Evolutionary conservation across 257 asterid species (phyloP).

Genomic region (Phtheirospermum japonicum): DNA sequence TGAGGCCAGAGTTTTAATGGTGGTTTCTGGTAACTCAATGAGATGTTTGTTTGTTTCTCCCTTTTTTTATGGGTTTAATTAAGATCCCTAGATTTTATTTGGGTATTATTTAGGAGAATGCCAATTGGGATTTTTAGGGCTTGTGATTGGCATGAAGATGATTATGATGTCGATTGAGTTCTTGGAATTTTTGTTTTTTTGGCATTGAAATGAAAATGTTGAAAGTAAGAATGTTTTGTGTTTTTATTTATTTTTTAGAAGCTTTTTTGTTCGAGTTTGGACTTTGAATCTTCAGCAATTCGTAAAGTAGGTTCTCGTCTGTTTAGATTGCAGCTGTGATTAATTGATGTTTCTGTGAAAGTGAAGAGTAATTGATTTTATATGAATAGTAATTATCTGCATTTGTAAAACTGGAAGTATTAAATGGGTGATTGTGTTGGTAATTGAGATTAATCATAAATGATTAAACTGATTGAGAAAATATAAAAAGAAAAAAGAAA

Average conservation of each 20-base stretch:
- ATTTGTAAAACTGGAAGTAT: too few relatives aligned
- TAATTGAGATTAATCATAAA: too few relatives aligned
- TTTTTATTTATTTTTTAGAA: not conserved
- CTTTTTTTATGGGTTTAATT: slow-evolving; percentile 9
- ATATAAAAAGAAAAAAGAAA: too few relatives aligned
- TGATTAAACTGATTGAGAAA: too few relatives aligned
- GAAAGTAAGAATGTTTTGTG: not conserved
- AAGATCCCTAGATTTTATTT: slow-evolving; percentile 26
- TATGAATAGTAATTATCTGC: too few relatives aligned
- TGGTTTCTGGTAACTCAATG: slow-evolving; percentile 29
- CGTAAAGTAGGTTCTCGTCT: not conserved
- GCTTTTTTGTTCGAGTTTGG: not conserved
- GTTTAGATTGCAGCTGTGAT: not conserved
- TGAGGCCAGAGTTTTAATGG: slow-evolving; percentile 33
- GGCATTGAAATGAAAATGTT: not conserved
- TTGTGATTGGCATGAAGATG: not conserved
- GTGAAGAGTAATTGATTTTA: too few relatives aligned
- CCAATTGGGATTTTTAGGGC: not conserved
- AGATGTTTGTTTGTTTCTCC: slow-evolving; percentile 26
- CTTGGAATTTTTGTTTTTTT: not conserved
- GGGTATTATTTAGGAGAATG: slow-evolving; percentile 23
- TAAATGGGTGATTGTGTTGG: too few relatives aligned
- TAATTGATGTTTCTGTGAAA: too few relatives aligned
- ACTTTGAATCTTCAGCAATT: not conserved
- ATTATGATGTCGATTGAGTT: not conserved